Evolutionary conservation across 1,284 basidiomycete genomes (phyloP), one percentile per base, ranked within the genome.

Genomic region (Cryptococcus sp.): DNA sequence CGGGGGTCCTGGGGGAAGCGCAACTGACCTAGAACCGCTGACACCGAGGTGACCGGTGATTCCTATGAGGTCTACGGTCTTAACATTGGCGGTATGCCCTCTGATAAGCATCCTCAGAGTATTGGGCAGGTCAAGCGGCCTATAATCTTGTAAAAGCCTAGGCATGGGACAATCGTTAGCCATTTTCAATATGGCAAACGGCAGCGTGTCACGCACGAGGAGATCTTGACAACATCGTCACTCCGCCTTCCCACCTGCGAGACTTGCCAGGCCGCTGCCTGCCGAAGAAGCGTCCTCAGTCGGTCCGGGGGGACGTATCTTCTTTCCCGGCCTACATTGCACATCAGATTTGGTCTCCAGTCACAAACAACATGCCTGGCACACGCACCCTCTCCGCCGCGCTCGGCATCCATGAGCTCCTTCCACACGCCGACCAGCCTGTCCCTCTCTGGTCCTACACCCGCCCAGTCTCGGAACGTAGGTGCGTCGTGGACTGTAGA

Each of bases 201-300:
- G 43, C 21, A 21, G 9, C 15, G 24, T 11, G 28, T 3, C 20
- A 57, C 67, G 50, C 35, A 69, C 61, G 67, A 64, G 23, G 63
- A 45, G 12, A 72, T 21, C 49, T 57, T 50, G 12, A 49, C 33
- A 38, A 54, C 33, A 35, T 46, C 50, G n/a, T 52, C 46, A 38
- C 46, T 13, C 9, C n/a, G 21, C 43, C 44, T 43, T 36, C 38
- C 50, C 0, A 60, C 44, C 15, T 57, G 68, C 52, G 72, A 66
- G 38, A 80, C 74, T 60, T 81, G 79, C 70, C 79, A 80, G 2
- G 79, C 77, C 1, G 76, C 76, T 1, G 80, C 79, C 59, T 80
- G 79, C 46, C 72, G 73, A 13, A 81, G 66, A 23, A 81, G 70
- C 9, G 71, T 73, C 16, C 75, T 59, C 35, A 81, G 61, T 6